Evolutionary conservation across 371 early-diverging fungal genomes (phyloP), one percentile per base, ranked within the genome.

Genomic region (Massospora cicadina): DNA sequence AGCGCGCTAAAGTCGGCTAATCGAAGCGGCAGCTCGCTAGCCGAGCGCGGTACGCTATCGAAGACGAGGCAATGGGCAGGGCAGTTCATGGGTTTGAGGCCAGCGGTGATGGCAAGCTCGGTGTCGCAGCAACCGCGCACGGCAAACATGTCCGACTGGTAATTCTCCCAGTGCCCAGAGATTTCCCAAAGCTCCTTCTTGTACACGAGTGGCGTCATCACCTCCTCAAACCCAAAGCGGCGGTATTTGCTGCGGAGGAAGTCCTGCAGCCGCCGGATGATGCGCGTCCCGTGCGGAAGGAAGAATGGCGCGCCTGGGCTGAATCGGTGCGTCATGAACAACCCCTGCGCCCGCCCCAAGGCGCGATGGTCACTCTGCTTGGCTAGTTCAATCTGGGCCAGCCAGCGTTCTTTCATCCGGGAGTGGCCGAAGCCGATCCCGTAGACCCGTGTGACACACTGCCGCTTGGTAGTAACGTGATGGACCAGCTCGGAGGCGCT

Each of bases 41-140:
- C 95, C 55, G 93, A 92, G 60, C 93, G 86, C 66, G 95, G 94
- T 63, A 88, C 81, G 67, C 84, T 80, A 66, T 78, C 89, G 78
- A 98, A 99, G 85, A 99, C 91, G 69, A 99, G 75, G 79, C 99
- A 99, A 74, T 99, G 99, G 53, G 96, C 97, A 60, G 99, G 99
- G 74, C 99, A 99, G 83, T 99, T 99, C 99, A 99, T 99, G 13
- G 99, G 99, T 82, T 99, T 99, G 65, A 99, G 79, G 0, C 90
- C 98, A 77, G 85, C 93, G 63, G 73, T 74, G 73, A 76, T 72
- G 74, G 79, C 67, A 13, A 58, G 27, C 24, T 54, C 28, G 7
- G 61, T 26, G n/a, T 74, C 70, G n/a, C 74, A 71, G 55, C 85
- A 83, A 21, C 89, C 86, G 31, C 85, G 83, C 33, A 99, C 81